These are phyloP conservation scores for Cyberlindnera nakhonratchasimensis DNA, from an alignment of 805 yeast species.

Conservation along the genomic window DNA sequence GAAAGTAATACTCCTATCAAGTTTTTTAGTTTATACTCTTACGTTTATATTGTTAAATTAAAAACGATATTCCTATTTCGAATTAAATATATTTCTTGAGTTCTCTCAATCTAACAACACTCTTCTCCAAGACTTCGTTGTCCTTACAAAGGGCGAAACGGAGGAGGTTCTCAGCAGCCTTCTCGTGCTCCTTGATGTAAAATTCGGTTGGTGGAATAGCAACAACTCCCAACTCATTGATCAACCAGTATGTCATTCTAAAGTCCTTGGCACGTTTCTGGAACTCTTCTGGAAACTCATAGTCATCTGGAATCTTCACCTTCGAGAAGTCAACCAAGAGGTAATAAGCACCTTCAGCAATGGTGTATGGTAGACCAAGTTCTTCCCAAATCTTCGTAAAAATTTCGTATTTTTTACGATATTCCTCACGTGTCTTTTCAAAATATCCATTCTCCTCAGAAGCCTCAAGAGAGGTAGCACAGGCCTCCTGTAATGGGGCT, in stretches of 20 bases:
- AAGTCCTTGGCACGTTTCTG: slow-evolving; percentile 75
- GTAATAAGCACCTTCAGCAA: slow-evolving; percentile 92
- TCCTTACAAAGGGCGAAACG: slow-evolving; percentile 97
- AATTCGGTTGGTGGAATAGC: slow-evolving; percentile 98
- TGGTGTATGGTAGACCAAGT: slow-evolving; percentile 82
- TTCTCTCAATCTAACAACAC: slow-evolving; percentile 69
- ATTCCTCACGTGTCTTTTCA: slow-evolving; percentile 62
- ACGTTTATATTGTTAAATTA: neutral
- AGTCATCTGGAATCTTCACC: slow-evolving; percentile 73
- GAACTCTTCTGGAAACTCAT: slow-evolving; percentile 69
- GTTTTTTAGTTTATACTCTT: neutral
- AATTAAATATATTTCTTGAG: slow-evolving; percentile 57
- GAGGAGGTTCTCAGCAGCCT: slow-evolving; percentile 76
- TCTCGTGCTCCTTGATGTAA: slow-evolving; percentile 64
- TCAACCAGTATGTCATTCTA: slow-evolving; percentile 87
- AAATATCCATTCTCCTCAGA: slow-evolving; percentile 68
- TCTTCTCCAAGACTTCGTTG: slow-evolving; percentile 73
- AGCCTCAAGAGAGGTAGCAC: slow-evolving; percentile 66
- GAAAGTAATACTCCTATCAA: slow-evolving; percentile 4
- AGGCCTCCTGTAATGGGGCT: slow-evolving; percentile 90
- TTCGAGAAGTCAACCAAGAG: slow-evolving; percentile 83
- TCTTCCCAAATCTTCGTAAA: slow-evolving; percentile 81
- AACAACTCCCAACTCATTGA: slow-evolving; percentile 89
- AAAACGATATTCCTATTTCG: neutral
- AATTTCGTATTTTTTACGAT: slow-evolving; percentile 66